These are phyloP conservation scores for Sarcodon aspratus DNA, from an alignment of 768 basidiomycete species.

Conservation along the genomic window DNA sequence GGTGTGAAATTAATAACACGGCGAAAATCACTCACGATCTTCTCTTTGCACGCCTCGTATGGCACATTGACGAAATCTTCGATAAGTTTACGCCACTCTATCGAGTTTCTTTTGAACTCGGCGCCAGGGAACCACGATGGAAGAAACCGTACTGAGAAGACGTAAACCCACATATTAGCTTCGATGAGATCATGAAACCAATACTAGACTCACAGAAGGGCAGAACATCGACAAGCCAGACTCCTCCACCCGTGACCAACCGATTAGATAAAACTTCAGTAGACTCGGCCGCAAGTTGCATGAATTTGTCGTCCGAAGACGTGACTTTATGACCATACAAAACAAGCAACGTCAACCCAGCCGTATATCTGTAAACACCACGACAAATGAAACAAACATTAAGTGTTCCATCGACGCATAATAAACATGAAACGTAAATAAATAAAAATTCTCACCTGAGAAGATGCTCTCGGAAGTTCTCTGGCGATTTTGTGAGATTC, in stretches of 20 bases:
- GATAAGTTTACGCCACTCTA: slow-evolving; percentile 4
- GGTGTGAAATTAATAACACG: background rate
- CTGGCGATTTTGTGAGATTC: background rate
- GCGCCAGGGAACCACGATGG: slow-evolving; percentile 19
- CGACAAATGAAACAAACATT: background rate
- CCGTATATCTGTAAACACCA: slow-evolving; percentile 2
- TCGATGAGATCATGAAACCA: background rate
- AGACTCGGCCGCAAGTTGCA: slow-evolving; percentile 9
- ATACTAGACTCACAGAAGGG: slow-evolving; percentile 5
- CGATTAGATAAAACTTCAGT: slow-evolving; percentile 10
- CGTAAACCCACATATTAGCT: no score
- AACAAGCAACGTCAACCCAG: slow-evolving; percentile 10
- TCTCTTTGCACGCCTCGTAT: background rate
- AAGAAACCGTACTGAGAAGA: slow-evolving; percentile 11
- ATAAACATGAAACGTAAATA: no score
- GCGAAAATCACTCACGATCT: background rate
- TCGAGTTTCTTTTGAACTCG: slow-evolving; percentile 10
- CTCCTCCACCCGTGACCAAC: slow-evolving; percentile 7
- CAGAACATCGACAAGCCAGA: slow-evolving; percentile 12
- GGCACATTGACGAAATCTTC: slow-evolving; percentile 1
- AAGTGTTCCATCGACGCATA: background rate
- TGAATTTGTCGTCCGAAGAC: slow-evolving; percentile 7
- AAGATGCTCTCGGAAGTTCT: background rate
- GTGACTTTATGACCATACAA: slow-evolving; percentile 10
- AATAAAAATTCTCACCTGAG: slow-evolving; percentile 1